These are phyloP conservation scores for Vanderwaltozyma verrucispora DNA, from an alignment of 805 yeast species.

Conservation along the genomic window DNA sequence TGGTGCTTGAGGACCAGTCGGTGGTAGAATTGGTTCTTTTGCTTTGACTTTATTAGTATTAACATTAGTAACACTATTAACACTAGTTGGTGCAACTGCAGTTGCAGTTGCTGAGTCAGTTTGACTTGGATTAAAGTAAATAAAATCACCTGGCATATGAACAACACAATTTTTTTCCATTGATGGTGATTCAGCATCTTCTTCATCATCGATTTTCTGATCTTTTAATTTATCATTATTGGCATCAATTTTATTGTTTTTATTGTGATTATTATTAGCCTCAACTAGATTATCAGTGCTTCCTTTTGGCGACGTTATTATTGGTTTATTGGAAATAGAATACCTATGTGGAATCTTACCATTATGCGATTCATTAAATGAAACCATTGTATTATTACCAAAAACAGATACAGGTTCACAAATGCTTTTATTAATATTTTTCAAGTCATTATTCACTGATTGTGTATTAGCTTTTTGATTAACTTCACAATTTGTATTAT, in stretches of 20 bases:
- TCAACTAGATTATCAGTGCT: conserved; percentile 1
- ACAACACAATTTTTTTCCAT: conserved; percentile 24
- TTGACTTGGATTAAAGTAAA: conserved; percentile 17
- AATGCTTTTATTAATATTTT: too few relatives aligned
- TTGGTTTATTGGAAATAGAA: conserved; percentile 45
- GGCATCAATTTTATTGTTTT: background rate
- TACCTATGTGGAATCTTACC: conserved; percentile 39
- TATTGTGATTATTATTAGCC: too few relatives aligned
- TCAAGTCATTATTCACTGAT: too few relatives aligned
- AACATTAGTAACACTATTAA: background rate
- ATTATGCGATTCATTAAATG: conserved; percentile 6
- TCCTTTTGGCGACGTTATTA: conserved; percentile 10
- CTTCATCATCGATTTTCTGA: background rate
- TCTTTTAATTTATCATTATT: background rate
- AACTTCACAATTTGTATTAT: background rate
- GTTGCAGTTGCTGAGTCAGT: conserved; percentile 7
- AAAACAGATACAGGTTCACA: too few relatives aligned
- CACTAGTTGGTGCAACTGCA: conserved; percentile 11
- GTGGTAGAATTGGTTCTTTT: conserved; percentile 48
- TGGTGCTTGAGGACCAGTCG: conserved; percentile 48
- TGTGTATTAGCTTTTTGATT: background rate
- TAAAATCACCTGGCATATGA: conserved; percentile 30
- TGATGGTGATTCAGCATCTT: conserved; percentile 6
- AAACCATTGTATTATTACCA: conserved; percentile 1
- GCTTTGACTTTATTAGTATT: conserved; percentile 8